These are phyloP conservation scores for Pleurotus salmoneostramineus DNA, from an alignment of 768 basidiomycete species.

Conservation along the genomic window DNA sequence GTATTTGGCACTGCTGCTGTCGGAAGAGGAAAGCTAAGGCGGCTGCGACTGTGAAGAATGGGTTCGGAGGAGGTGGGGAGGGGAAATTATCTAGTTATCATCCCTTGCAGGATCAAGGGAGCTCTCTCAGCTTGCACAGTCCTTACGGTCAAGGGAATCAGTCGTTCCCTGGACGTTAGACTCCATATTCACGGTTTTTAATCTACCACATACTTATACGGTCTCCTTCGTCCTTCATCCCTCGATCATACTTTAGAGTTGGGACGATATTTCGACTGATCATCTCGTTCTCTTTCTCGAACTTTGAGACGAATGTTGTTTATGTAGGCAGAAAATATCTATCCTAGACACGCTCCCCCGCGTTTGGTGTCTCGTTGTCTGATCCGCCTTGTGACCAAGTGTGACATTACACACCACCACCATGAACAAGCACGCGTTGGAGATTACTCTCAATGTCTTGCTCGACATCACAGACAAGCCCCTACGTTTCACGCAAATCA, in stretches of 20 bases:
- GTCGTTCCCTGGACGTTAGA: not conserved
- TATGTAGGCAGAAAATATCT: too few species aligned
- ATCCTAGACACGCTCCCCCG: too few species aligned
- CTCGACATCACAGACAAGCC: too few species aligned
- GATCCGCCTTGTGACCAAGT: too few species aligned
- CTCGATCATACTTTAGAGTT: not conserved
- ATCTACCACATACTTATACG: not conserved
- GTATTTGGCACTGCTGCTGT: constrained; percentile 61
- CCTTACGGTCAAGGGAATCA: not conserved
- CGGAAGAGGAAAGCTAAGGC: constrained; percentile 24
- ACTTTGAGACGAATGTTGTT: too few species aligned
- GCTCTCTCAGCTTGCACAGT: not conserved
- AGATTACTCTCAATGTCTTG: too few species aligned
- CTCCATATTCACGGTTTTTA: not conserved
- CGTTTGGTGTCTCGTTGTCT: too few species aligned
- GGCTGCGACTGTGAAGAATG: not conserved
- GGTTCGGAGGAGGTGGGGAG: not conserved
- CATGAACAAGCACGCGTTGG: too few species aligned
- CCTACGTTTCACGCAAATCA: too few species aligned
- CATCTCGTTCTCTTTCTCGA: not conserved
- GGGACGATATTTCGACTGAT: not conserved
- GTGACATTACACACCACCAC: too few species aligned
- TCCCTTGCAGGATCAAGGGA: constrained; percentile 9
- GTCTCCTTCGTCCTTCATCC: not conserved
- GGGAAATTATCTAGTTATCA: constrained; percentile 2